Percentiles rank a stretch among this genome's conserved stretches.
Evolutionary conservation across 352 stramenopile genomes (phyloP).

Genomic region (Phytophthora hibernalis): DNA sequence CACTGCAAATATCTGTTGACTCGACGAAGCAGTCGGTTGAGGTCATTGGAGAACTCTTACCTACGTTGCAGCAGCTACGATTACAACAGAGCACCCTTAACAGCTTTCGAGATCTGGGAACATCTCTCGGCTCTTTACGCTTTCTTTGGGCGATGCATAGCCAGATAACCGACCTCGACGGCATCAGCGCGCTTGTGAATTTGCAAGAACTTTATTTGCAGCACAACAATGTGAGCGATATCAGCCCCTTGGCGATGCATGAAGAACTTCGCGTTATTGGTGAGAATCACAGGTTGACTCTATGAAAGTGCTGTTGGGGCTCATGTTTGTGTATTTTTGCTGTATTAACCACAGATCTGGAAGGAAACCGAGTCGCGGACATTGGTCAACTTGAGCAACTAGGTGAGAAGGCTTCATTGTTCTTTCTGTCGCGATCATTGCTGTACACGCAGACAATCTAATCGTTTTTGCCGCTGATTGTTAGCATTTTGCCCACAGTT

Average conservation of each 20-base stretch:
- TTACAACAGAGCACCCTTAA: conserved; percentile 69
- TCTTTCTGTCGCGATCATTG: not conserved
- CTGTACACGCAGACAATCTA: not conserved
- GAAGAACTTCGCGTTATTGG: conserved; percentile 82
- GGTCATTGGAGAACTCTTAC: conserved; percentile 78
- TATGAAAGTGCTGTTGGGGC: not conserved
- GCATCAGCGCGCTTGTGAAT: conserved; percentile 81
- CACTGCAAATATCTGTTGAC: conserved; percentile 75
- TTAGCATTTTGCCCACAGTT: conserved; percentile 76
- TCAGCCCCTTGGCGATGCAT: conserved; percentile 87
- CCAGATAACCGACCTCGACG: conserved; percentile 82
- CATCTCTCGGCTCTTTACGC: conserved; percentile 70
- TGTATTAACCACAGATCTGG: conserved; percentile 51
- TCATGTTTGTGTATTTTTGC: not conserved
- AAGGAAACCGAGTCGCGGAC: conserved; percentile 76
- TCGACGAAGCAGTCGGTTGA: conserved; percentile 84
- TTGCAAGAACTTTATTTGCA: conserved; percentile 82
- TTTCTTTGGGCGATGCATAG: conserved; percentile 74
- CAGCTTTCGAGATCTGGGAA: conserved; percentile 88
- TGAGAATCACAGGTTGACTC: conserved; percentile 18
- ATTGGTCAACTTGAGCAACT: conserved; percentile 84
- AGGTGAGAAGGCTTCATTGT: conserved; percentile 33
- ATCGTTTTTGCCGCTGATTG: not conserved
- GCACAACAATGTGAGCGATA: conserved; percentile 81
- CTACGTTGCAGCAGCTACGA: conserved; percentile 70